A percentile compares a stretch with the other conserved stretches of the same genome.
Conservation (phyloP, 768 basidiomycete species). For the Panellus pusillus region DNA sequence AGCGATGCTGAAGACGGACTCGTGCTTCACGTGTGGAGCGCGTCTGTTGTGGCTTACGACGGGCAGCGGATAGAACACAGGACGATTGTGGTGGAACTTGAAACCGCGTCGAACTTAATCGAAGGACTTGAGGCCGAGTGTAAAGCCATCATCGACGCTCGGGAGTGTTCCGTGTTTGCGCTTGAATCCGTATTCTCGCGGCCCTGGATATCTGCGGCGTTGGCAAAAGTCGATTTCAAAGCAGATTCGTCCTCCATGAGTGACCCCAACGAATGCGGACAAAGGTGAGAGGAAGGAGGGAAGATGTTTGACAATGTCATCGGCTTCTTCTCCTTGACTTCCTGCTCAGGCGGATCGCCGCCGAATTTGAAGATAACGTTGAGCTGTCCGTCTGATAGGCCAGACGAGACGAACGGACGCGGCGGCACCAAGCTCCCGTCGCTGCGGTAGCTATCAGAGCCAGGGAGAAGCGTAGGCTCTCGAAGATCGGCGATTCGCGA, state of each 20-base stretch:
- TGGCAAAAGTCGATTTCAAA: constrained; percentile 54
- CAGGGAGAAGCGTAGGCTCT: constrained; percentile 40
- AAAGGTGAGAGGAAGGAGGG: constrained; percentile 56
- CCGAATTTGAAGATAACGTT: no score
- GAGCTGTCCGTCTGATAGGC: constrained; percentile 63
- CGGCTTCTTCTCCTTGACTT: no score
- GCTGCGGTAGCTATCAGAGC: constrained; percentile 38
- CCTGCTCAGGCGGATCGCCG: no score
- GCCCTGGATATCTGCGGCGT: constrained; percentile 40
- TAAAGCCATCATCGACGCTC: constrained; percentile 21
- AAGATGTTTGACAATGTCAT: no score
- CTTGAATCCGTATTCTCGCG: no score
- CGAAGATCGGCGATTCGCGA: constrained; percentile 36
- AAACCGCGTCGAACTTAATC: constrained; percentile 79
- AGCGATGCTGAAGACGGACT: no score
- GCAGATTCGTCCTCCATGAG: constrained; percentile 52
- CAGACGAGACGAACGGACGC: constrained; percentile 33
- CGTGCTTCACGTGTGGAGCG: no score
- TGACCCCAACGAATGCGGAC: constrained; percentile 44
- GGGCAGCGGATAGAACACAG: no score
- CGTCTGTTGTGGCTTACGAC: no score
- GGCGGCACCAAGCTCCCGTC: constrained; percentile 29
- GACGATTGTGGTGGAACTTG: constrained; percentile 66
- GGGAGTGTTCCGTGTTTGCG: constrained; percentile 31
- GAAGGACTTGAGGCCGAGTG: constrained; percentile 67